Percentiles rank a stretch among this genome's conserved stretches.
phyloP scores from a whole-genome alignment of 2,329 filamentous ascomycete species.

The Ramularia collo-cygni region DNA sequence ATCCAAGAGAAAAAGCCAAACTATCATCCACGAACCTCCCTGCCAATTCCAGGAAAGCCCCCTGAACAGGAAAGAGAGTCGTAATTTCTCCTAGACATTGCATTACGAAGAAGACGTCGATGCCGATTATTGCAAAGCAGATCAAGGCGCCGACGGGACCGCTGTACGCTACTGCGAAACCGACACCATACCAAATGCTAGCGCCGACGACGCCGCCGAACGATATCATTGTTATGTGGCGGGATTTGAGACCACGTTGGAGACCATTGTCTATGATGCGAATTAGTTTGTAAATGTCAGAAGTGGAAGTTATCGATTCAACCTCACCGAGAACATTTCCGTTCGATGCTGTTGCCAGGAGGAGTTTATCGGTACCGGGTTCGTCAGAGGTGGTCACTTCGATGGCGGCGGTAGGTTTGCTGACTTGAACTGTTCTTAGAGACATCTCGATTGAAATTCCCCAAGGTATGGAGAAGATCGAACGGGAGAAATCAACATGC shows the following conservation, averaged over 20 bases:
- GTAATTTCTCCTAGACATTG: conserved; percentile 13
- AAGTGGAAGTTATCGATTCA: too few species aligned
- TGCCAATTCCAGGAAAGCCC: conserved; percentile 13
- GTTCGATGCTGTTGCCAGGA: too few species aligned
- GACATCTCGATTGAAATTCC: too few species aligned
- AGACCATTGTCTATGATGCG: conserved; percentile 8
- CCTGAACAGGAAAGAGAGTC: conserved; percentile 10
- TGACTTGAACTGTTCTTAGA: too few species aligned
- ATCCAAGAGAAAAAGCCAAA: conserved; percentile 11
- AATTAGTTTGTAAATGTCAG: too few species aligned
- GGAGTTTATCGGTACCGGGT: too few species aligned
- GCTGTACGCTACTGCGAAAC: conserved; percentile 10
- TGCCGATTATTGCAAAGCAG: conserved; percentile 12
- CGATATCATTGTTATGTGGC: conserved; percentile 12
- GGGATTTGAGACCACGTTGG: conserved; percentile 10
- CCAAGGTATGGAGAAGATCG: too few species aligned
- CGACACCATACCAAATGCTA: conserved; percentile 11
- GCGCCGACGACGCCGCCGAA: conserved; percentile 15
- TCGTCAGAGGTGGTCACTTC: too few species aligned
- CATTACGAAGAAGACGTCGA: conserved; percentile 15
- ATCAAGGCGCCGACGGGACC: conserved; percentile 12
- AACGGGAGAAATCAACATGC: too few species aligned
- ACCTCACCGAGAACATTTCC: too few species aligned
- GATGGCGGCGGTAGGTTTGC: too few species aligned
- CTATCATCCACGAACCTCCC: conserved; percentile 12